Evolutionary conservation across 2,329 filamentous ascomycete species (phyloP).

Genomic region (Aspergillus melleus): DNA sequence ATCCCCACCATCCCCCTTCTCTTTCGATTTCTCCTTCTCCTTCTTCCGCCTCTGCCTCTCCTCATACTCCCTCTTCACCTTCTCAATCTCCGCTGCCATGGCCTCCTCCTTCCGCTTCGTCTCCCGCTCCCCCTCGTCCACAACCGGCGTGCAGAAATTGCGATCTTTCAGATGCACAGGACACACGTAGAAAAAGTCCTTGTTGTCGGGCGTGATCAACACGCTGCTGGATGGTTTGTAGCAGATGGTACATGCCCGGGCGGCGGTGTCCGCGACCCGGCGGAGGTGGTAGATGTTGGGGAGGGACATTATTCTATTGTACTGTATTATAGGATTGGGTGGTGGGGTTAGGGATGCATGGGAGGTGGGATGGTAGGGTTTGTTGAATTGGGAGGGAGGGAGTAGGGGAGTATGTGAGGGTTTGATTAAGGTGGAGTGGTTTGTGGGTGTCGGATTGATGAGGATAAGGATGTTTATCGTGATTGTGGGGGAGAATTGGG

Average conservation of each 20-base stretch:
- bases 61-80: conserved; percentile 60
- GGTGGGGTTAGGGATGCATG: not conserved
- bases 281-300: conserved; percentile 83
- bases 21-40: conserved; percentile 54
- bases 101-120: conserved; percentile 45
- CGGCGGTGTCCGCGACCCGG: conserved; percentile 78
- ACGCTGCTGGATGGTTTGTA: conserved; percentile 86
- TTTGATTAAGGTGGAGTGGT: not conserved
- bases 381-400: not conserved
- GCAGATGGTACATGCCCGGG: conserved; percentile 87
- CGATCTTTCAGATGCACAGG: conserved; percentile 77
- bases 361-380: not conserved
- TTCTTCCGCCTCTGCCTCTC: conserved; percentile 74
- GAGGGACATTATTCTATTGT: conserved; percentile 39
- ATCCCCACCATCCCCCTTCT: conserved; percentile 15
- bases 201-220: conserved; percentile 83
- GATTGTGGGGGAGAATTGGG: not conserved
- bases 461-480: not conserved
- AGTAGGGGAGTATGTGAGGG: not conserved
- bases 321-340: not conserved
- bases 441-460: not conserved
- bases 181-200: conserved; percentile 95
- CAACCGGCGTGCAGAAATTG: conserved; percentile 68
- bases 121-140: conserved; percentile 45
- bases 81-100: conserved; percentile 48